Conservation (phyloP, 2,329 filamentous ascomycete species). For the Diplodia scrobiculata region DNA sequence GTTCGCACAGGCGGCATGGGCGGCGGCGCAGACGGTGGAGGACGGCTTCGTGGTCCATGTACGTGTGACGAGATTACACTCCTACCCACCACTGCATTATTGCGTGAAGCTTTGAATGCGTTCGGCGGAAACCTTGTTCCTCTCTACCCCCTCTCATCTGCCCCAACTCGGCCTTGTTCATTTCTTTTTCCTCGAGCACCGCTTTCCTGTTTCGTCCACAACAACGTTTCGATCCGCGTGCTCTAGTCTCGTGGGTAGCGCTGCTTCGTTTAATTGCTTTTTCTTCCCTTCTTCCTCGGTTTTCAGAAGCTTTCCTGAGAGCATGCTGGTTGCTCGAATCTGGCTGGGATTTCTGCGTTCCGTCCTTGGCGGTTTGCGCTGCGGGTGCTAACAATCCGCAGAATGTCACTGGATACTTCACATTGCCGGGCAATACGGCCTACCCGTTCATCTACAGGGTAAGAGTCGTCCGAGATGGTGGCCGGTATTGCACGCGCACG, state of each 20-base stretch:
- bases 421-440: conserved; percentile 51
- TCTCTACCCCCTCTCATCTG: neutral
- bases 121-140: conserved; percentile 1
- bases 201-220: neutral
- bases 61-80: conserved; percentile 32
- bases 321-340: neutral
- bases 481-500: conserved; percentile 55
- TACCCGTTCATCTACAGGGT: conserved; percentile 57
- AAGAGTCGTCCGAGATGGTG: conserved; percentile 54
- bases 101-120: neutral
- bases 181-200: neutral
- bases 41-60: conserved; percentile 57
- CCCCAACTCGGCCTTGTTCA: neutral
- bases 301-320: neutral
- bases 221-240: neutral
- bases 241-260: neutral
- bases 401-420: conserved; percentile 58
- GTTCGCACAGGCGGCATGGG: conserved; percentile 60
- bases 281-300: neutral
- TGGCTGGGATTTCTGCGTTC: neutral
- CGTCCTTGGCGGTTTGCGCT: neutral
- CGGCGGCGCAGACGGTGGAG: conserved; percentile 57
- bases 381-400: conserved; percentile 33
- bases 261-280: neutral
- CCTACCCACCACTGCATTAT: neutral